Evolutionary conservation across 164 flowering plant genomes (phyloP), one percentile per base, ranked within the genome.

Genomic region (Magnolia officinalis): DNA sequence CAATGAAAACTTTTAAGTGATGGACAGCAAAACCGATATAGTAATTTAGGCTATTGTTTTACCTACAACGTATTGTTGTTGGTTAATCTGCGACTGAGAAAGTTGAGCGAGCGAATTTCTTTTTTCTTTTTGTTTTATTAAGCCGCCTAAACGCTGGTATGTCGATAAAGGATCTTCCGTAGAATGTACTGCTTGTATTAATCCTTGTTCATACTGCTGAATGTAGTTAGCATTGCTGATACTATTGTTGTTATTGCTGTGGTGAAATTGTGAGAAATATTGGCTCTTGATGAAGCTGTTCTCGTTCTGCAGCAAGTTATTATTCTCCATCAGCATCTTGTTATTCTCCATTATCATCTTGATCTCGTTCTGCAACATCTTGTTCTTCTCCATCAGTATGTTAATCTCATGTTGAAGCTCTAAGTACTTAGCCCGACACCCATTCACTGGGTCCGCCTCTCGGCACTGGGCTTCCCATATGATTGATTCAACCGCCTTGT

Each of bases 381-480:
- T 55, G 61, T 55, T 55, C 61, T 55, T 16, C 3, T 55, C 61
- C 18, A 8, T 11, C 13, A 55, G 61, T 2, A 11, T 11, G 16
- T 8, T 9, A 1, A 11, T 55, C 13, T 55, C 61, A 11, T 55
- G 13, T 16, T 11, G 13, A 0, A 64, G 24, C 24, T 21, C 19
- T n/a, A 8, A n/a, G 67, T 84, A 90, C 63, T 87, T 90, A 3
- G 90, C 94, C 10, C 74, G 88, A 13, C 91, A 72, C 0, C 98
- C 98, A 0, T 75, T n/a, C 0, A 90, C 81, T 1, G 97, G 97
- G 61, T 94, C 90, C 4, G 49, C 80, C 21, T 85, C 85, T 78
- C 97, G 69, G 26, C 87, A 86, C 1, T 70, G n/a, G 2, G 97
- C 98, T 75, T 92, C 97, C 98, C 98, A 94, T 0, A 89, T 59